A percentile compares a stretch with the other conserved stretches of the same genome.
These are phyloP conservation scores for Chytridiales sp. DNA, from an alignment of 371 early-diverging fungal genomes.

Conservation along the genomic window DNA sequence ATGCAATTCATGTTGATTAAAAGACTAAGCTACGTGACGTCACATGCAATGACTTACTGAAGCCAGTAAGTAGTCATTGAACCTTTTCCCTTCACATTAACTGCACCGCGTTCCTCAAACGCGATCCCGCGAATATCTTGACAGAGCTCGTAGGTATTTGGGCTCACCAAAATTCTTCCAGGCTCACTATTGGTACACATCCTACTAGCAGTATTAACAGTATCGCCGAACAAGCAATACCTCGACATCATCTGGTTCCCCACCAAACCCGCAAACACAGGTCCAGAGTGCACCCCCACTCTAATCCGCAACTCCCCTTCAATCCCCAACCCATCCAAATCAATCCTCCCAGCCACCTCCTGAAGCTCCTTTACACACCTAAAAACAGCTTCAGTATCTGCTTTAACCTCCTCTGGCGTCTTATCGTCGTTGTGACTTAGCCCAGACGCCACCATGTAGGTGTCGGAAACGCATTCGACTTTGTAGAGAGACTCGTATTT, in stretches of 20 bases:
- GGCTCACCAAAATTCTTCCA: constrained; percentile 19
- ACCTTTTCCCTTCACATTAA: too few species aligned
- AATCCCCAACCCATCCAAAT: constrained; percentile 16
- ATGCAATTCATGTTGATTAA: too few species aligned
- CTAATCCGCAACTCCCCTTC: constrained; percentile 15
- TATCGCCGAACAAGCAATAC: constrained; percentile 52
- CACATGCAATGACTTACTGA: too few species aligned
- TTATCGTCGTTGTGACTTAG: constrained; percentile 11
- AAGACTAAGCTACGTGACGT: too few species aligned
- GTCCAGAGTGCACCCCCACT: constrained; percentile 30
- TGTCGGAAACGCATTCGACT: constrained; percentile 40
- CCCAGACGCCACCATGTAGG: constrained; percentile 37
- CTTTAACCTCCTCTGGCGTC: constrained; percentile 9
- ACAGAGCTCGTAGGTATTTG: constrained; percentile 16
- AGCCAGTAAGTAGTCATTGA: too few species aligned
- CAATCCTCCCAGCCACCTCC: constrained; percentile 6
- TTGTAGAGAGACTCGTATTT: constrained; percentile 35
- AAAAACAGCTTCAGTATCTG: constrained; percentile 1
- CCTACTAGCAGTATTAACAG: constrained; percentile 45
- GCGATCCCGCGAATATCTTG: too few species aligned
- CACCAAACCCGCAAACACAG: constrained; percentile 27
- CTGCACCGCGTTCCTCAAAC: too few species aligned
- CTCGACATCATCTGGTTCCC: too few species aligned
- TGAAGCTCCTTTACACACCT: constrained; percentile 17
- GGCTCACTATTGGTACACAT: constrained; percentile 37